These are phyloP conservation scores for Tolypocladium pustulatum DNA, from an alignment of 2,329 filamentous ascomycete genomes.

Conservation along the genomic window DNA sequence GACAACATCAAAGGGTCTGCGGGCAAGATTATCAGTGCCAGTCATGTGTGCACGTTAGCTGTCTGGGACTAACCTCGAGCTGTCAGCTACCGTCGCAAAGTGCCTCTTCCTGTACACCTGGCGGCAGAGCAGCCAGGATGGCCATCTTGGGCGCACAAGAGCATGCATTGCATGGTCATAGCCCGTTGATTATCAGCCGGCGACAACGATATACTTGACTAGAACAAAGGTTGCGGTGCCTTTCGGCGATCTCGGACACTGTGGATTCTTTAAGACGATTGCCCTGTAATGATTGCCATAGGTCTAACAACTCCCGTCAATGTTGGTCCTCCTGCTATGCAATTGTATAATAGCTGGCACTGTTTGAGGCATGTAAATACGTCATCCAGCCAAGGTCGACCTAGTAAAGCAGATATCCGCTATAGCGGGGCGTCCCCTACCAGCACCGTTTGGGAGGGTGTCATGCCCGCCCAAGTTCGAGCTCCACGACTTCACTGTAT, in stretches of 20 bases:
- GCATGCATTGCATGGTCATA: slow-evolving; percentile 17
- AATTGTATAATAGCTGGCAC: neutral
- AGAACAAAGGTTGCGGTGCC: neutral
- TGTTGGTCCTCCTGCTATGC: neutral
- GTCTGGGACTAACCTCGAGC: slow-evolving; percentile 14
- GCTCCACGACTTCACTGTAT: neutral
- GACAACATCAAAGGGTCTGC: slow-evolving; percentile 75
- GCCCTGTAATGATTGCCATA: neutral
- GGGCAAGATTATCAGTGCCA: neutral
- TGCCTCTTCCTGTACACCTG: slow-evolving; percentile 8
- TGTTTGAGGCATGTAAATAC: neutral
- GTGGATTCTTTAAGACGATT: neutral
- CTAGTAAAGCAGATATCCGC: neutral
- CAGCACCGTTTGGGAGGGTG: no score
- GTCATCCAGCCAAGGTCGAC: neutral
- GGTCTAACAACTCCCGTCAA: neutral
- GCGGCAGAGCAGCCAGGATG: slow-evolving; percentile 9
- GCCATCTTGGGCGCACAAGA: slow-evolving; percentile 12
- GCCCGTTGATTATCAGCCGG: neutral
- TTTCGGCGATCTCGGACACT: no score
- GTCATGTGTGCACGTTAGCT: neutral
- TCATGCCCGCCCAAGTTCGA: no score
- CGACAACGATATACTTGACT: neutral
- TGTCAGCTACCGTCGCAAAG: slow-evolving; percentile 20
- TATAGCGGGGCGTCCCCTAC: neutral